Percentiles rank a stretch among this genome's conserved stretches.
Evolutionary conservation across 2,329 filamentous ascomycete species (phyloP).

Genomic region (Fusarium oxysporum): DNA sequence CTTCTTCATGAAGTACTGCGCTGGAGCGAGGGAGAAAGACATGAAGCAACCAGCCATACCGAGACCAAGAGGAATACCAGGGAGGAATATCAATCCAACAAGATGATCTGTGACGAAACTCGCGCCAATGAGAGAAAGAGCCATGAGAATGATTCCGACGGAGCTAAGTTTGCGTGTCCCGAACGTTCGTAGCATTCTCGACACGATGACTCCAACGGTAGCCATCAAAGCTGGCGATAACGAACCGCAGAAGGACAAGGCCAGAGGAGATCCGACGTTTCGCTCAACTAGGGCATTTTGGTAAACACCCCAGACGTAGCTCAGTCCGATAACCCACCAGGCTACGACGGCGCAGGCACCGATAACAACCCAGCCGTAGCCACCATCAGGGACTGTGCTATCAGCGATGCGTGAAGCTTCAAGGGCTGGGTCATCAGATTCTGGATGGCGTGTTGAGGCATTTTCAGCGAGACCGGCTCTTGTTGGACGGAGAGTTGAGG

Average conservation of each 20-base stretch:
- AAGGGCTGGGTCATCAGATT: constrained; percentile 28
- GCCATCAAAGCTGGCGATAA: constrained; percentile 46
- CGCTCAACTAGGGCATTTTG: constrained; percentile 66
- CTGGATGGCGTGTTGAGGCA: fast-evolving
- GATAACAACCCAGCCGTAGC: constrained; percentile 46
- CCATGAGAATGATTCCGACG: constrained; percentile 3
- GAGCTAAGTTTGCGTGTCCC: constrained; percentile 29
- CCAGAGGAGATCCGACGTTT: constrained; percentile 59
- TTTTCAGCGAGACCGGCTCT: constrained; percentile 12
- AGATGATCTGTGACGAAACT: constrained; percentile 40
- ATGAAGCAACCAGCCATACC: constrained; percentile 48
- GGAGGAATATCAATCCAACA: constrained; percentile 46
- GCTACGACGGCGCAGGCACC: constrained; percentile 39
- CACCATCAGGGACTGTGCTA: constrained; percentile 44
- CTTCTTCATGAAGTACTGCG: constrained; percentile 66
- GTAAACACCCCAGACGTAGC: constrained; percentile 70
- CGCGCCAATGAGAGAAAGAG: constrained; percentile 17
- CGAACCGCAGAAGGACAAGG: constrained; percentile 69
- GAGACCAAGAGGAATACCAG: constrained; percentile 41
- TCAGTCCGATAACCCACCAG: constrained; percentile 67
- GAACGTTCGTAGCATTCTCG: constrained; percentile 22
- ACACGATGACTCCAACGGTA: constrained; percentile 17
- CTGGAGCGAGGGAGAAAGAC: constrained; percentile 40
- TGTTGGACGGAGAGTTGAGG: constrained; percentile 19
- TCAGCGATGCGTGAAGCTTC: constrained; percentile 40